Evolutionary conservation across 225 moss, liverwort and hornwort genomes (phyloP), one percentile per base, ranked within the genome.

Genomic region (Ulota crispa): DNA sequence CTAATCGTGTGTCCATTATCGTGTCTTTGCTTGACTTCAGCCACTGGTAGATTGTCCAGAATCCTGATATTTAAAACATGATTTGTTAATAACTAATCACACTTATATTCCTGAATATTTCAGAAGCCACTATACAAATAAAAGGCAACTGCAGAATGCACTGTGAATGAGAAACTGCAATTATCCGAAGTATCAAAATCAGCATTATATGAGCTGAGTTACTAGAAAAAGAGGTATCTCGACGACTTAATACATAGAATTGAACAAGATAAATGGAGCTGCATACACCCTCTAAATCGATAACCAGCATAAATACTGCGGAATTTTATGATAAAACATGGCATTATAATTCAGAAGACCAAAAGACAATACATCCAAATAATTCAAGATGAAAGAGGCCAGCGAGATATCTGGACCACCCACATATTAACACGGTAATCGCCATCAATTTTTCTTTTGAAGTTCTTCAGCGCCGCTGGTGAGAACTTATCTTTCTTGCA

Each of bases 381-480:
- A 34, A 24, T 59, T 77, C 34, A 24, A 72, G 16, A 62, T 55
- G 12, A 56, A 70, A 54, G 26, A 19, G 37, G 66, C 13, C 47
- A 56, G 37, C 7, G 26, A 77, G n/a, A 78, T 64, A 55, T 87
- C 50, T 70, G 41, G 45, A 59, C 4, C 26, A 87, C 93, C 63
- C 63, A 93, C 93, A 97, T 97, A 80, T 97, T 97, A 21, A 94
- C 95, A 64, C 86, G 91, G 61, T 97, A 97, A 0, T 90, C 84
- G 68, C 92, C 84, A 62, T 94, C 95, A 77, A 97, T 97, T 88
- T 92, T 94, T 31, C 89, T 92, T 82, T 91, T 93, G 82, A 97
- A 95, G 45, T 84, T 83, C 79, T 94, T 93, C 59, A 85, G 82
- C 57, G 85, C 76, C 68, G 82, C 85, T n/a, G 85, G 83, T 28